Base-by-base conservation (phyloP, 2,329 filamentous ascomycete species). In the Ophiosphaerella korrae region DNA sequence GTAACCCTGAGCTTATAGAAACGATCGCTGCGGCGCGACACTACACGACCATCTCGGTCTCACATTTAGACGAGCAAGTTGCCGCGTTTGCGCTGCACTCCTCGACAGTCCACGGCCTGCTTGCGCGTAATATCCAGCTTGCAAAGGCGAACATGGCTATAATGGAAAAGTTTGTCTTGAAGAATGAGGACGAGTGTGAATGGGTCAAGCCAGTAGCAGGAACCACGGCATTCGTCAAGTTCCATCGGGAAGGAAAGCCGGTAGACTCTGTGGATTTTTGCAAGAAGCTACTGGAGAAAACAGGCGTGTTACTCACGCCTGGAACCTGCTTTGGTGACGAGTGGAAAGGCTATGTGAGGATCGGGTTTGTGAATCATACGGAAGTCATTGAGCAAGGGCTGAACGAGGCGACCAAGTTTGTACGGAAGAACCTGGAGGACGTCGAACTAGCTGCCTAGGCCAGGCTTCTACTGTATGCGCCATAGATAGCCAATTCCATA, bases 1-100 rank as follows among this genome's bases (percentile, higher is more conserved):
- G 84, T 23, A 83, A 85, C 70, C 67, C 70, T 5, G 74, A 76
- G 0, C 79, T 95, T 48, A 81, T 93, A 45, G 81, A 86, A 43
- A 77, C 80, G 12, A 80, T 89, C 55, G 84, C 87, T 9, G 74
- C 77, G 12, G 86, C 86, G 1, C 80, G 90, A 35, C 88, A 94
- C 71, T 95, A 94, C 77, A 95, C 90, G 3, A 92, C 89, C 23
- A 95, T 95, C 63, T 89, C 88, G 34, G 90, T 95, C 0, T 89
- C 88, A n/a, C 85, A 88, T 65, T 76, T 96, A 6, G 90, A 95
- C 69, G 90, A 96, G 68, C 82, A 84, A 42, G 80, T 96, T 9
- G 92, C 90, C 2, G 82, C 84, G 24, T 93, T 87, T 65, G 91
- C 92, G 0, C 76, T 96, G 7, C 83, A 83, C 9, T 76, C 82